Base-by-base conservation (phyloP, 345 rosid genomes). In the Moricandia moricandioides region DNA sequence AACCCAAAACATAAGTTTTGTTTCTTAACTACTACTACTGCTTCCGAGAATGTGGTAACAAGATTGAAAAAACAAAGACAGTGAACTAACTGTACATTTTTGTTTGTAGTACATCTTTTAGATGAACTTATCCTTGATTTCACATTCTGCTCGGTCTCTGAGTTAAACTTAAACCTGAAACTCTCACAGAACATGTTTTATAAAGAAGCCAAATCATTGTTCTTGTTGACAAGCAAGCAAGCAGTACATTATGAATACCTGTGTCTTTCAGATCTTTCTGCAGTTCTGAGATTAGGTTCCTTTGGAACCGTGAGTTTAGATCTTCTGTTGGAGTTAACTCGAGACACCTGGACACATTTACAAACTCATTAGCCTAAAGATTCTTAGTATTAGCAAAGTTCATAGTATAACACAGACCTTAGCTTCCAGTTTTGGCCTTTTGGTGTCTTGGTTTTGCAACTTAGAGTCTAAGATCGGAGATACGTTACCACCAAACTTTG, bases 371-470 rank as follows among this genome's bases (percentile, higher is more conserved):
- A 5, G 45, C 18, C 5, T 5, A 56, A 33, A 47, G 12, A 24
- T 52, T 14, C 4, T 2, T 3, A 16, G 6, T 14, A 37, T 11
- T 69, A 56, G 10, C 73, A 69, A 69, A 33, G n/a, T 5, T 61
- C n/a, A 68, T 21, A 21, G 24, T 6, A 47, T 47, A 47, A 47
- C 52, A 47, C 52, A 76, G 4, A 76, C 80, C 80, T 45, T 77
- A 80, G 85, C 80, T 58, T 90, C 96, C 31, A 81, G 80, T 82
- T 88, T 94, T 67, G 83, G 96, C 71, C 87, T 81, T 81, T 90
- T 94, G 72, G 81, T 83, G 35, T 91, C 82, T 8, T 62, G 70
- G 65, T 52, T 74, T 67, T 83, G 91, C 35, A 49, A 35, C 45
- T 73, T 30, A 35, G 87, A 84, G 67, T 79, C 82, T 66, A 69